phyloP scores from a whole-genome alignment of 176 grass and related monocot species.

The Neostapfia colusana region DNA sequence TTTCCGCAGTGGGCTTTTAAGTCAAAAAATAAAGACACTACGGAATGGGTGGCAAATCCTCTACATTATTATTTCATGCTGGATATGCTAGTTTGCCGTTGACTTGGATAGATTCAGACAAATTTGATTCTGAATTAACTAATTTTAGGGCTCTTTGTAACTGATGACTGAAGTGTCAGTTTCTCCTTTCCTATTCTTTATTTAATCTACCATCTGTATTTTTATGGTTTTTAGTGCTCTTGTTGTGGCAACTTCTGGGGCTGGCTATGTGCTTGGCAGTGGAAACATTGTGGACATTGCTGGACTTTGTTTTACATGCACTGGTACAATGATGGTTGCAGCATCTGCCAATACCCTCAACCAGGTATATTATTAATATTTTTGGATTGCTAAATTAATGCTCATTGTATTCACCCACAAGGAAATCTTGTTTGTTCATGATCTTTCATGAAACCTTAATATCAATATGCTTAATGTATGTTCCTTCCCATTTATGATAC shows the following conservation, averaged over 20 bases:
- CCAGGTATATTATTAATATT: slow-evolving; percentile 54
- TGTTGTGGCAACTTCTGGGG: slow-evolving; percentile 94
- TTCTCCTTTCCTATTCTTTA: slow-evolving; percentile 11
- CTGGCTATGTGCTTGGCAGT: slow-evolving; percentile 94
- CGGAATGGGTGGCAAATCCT: not conserved
- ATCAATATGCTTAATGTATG: not conserved
- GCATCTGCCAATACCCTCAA: slow-evolving; percentile 95
- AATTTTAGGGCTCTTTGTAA: slow-evolving; percentile 9
- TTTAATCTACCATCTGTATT: slow-evolving; percentile 5
- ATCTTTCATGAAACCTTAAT: slow-evolving; percentile 1
- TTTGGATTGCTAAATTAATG: slow-evolving; percentile 21
- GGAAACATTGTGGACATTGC: slow-evolving; percentile 66
- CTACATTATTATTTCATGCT: not conserved
- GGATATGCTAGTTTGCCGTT: not conserved
- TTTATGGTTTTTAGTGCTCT: slow-evolving; percentile 66
- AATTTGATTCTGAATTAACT: slow-evolving; percentile 36
- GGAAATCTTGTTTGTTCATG: slow-evolving; percentile 1
- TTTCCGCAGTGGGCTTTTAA: not conserved
- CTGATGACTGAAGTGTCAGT: slow-evolving; percentile 7
- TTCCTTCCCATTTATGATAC: not conserved
- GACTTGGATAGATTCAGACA: not conserved
- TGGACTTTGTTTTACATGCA: slow-evolving; percentile 85
- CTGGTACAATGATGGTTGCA: slow-evolving; percentile 99
- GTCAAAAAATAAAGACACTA: not conserved
- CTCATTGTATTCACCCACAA: not conserved